Percentiles rank a stretch among this genome's conserved stretches.
These are phyloP conservation scores for Aspergillus candidus DNA, from an alignment of 2,329 filamentous ascomycete genomes.

Conservation along the genomic window DNA sequence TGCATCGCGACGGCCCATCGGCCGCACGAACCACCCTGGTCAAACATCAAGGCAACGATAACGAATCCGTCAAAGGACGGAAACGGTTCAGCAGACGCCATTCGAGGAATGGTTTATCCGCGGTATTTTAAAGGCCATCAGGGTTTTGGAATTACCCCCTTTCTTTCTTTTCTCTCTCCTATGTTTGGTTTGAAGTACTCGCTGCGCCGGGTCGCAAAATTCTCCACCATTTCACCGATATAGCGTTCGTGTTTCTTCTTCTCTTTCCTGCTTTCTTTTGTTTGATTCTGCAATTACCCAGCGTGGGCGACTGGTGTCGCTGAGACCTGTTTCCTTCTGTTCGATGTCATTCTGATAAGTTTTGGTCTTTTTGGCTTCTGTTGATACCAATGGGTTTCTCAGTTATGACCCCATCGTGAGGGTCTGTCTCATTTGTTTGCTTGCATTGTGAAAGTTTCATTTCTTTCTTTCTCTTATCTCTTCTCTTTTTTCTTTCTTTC, in stretches of 20 bases:
- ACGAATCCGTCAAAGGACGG: conserved; percentile 52
- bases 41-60: conserved; percentile 42
- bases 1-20: conserved; percentile 32
- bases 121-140: conserved; percentile 59
- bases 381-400: conserved; percentile 22
- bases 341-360: conserved; percentile 11
- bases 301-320: conserved; percentile 17
- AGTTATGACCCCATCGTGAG: conserved; percentile 18
- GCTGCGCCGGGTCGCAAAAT: conserved; percentile 13
- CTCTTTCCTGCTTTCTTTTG: conserved; percentile 13
- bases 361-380: conserved; percentile 9
- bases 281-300: conserved; percentile 9
- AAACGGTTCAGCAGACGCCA: conserved; percentile 83
- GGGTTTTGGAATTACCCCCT: neutral
- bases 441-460: conserved; percentile 18
- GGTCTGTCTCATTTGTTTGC: conserved; percentile 11
- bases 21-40: conserved; percentile 41
- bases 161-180: conserved; percentile 1
- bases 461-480: conserved; percentile 10
- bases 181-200: conserved; percentile 1
- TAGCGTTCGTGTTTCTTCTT: too few relatives aligned
- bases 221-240: conserved; percentile 5
- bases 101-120: conserved; percentile 87
- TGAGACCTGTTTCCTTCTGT: conserved; percentile 11
- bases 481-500: conserved; percentile 4